Base-by-base conservation (phyloP, 768 basidiomycete genomes). In the Inosperma sp. region DNA sequence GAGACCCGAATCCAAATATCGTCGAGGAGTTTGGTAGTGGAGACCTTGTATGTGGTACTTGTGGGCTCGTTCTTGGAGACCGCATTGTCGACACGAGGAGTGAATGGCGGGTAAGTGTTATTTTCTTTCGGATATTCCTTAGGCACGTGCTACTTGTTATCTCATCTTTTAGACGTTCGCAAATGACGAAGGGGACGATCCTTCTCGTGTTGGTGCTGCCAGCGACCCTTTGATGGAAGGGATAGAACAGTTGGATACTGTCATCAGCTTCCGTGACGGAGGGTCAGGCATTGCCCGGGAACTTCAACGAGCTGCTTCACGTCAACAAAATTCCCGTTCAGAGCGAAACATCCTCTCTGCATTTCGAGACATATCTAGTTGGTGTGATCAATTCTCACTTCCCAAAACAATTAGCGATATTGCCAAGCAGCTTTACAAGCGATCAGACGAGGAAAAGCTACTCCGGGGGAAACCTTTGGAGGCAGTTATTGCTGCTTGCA, bases 111-210 rank as follows among this genome's bases (percentile, higher is more conserved):
- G 88, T 90, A 75, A 76, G 88, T 82, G 12, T n/a, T n/a, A n/a
- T n/a, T n/a, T n/a, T n/a, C n/a, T n/a, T n/a, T n/a, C n/a, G 36
- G 29, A 16, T 44, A 16, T 29, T 51, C 45, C 34, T 54, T 56
- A 54, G 47, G 54, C 56, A 52, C 49, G 29, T 42, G 49, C 51
- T 46, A 34, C 56, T 25, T 48, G 59, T 55, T 61, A 25, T 57
- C 31, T 45, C 43, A 33, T 45, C n/a, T 54, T 52, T 13, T 62
- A 97, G 89, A 98, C 96, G 54, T 99, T 99, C 69, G 96, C 96
- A 58, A 96, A 98, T 65, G 95, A 97, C 62, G 96, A 99, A 75
- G 94, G 95, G 55, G 95, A 97, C 67, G 96, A 99, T 67, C 96
- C 96, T 56, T 98, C 96, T 58, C 96, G 96, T 87, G 96, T 99